Conservation (phyloP, 2,329 filamentous ascomycete genomes). For the Venturia nashicola region DNA sequence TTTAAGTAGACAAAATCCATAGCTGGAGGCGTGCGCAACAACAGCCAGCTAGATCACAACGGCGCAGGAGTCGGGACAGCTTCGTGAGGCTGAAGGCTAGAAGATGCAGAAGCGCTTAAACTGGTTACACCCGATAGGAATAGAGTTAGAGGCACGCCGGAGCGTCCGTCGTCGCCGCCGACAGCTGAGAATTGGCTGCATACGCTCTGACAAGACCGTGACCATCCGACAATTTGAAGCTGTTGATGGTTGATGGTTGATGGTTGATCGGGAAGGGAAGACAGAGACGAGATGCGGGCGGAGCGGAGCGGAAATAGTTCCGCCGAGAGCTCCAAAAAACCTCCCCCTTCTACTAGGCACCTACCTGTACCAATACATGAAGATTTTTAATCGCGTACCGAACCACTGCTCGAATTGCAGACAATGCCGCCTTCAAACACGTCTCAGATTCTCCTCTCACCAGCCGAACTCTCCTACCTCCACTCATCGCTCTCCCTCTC, state of each 20-base stretch:
- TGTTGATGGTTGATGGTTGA: too few relatives aligned
- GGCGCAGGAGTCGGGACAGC: not conserved
- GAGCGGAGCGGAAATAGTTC: too few relatives aligned
- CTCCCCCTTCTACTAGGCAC: too few relatives aligned
- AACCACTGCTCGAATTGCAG: not conserved
- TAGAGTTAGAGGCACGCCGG: not conserved
- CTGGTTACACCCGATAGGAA: not conserved
- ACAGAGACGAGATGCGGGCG: too few relatives aligned
- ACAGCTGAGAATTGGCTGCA: not conserved
- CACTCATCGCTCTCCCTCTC: slow-evolving; percentile 71
- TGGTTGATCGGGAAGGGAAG: too few relatives aligned
- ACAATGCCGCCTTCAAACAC: slow-evolving; percentile 17
- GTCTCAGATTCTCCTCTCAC: slow-evolving; percentile 68
- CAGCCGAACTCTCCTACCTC: slow-evolving; percentile 91
- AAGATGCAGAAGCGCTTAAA: not conserved
- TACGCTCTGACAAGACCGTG: not conserved
- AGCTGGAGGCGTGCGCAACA: not conserved
- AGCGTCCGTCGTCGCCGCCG: not conserved
- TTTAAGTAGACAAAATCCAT: not conserved
- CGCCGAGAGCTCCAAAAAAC: too few relatives aligned
- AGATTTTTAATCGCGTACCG: not conserved
- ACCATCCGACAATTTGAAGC: too few relatives aligned
- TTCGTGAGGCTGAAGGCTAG: slow-evolving; percentile 1
- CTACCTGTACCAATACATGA: not conserved
- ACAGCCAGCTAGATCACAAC: not conserved